These are phyloP conservation scores for Plectosphaerella sp. DNA, from an alignment of 2,329 filamentous ascomycete species.

Conservation along the genomic window DNA sequence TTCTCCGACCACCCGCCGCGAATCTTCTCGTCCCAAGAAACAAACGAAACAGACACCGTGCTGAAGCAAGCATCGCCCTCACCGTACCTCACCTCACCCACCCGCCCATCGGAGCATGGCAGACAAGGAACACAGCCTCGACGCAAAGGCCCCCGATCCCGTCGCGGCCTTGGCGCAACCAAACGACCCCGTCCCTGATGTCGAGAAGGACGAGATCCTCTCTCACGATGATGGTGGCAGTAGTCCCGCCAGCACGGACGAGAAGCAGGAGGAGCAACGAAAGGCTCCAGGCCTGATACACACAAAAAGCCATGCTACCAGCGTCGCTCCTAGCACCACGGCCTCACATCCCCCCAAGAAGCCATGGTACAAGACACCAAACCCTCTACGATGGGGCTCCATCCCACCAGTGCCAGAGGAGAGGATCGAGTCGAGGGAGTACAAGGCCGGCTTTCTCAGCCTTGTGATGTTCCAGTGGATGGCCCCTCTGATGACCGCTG, in stretches of 20 bases:
- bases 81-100: background rate
- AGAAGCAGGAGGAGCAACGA: conserved; percentile 4
- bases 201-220: conserved; percentile 6
- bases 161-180: conserved; percentile 22
- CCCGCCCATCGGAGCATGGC: background rate
- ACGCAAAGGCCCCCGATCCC: conserved; percentile 21
- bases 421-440: conserved; percentile 58
- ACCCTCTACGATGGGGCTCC: conserved; percentile 57
- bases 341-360: conserved; percentile 34
- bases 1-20: too few species aligned
- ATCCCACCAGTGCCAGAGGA: conserved; percentile 52
- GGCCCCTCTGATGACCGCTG: conserved; percentile 76
- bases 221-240: conserved; percentile 4
- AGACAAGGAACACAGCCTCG: conserved; percentile 15
- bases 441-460: conserved; percentile 71
- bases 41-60: background rate
- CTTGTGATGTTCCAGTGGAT: conserved; percentile 85
- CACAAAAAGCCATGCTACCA: conserved; percentile 48
- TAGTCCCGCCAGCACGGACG: conserved; percentile 1
- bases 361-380: conserved; percentile 60
- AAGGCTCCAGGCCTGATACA: conserved; percentile 23
- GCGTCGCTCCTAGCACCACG: conserved; percentile 23
- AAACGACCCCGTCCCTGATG: conserved; percentile 5
- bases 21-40: too few species aligned
- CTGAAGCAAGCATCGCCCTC: background rate